Evolutionary conservation across 495 filamentous ascomycete species (phyloP).

Genomic region (Baudoinia panamericana): DNA sequence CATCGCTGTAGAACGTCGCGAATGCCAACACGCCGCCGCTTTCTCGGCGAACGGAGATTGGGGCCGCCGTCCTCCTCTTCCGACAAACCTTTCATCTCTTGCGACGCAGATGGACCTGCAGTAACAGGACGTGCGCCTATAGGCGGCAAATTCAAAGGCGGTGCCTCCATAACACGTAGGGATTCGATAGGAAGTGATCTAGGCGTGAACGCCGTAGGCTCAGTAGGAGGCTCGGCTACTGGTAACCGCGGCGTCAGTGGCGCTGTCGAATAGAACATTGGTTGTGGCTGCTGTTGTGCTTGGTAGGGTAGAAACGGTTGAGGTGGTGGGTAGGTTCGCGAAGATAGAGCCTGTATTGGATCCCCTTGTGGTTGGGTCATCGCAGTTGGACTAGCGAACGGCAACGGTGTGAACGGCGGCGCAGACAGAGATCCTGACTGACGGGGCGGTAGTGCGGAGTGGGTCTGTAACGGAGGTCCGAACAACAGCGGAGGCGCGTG

Average conservation of each 20-base stretch:
- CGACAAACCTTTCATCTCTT: not conserved
- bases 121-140: not conserved
- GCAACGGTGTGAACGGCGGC: not conserved
- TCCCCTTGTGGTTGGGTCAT: no score
- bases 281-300: not conserved
- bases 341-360: no score
- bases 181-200: not conserved
- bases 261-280: not conserved
- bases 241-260: not conserved
- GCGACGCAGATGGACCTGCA: not conserved
- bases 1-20: slow-evolving; percentile 17
- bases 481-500: not conserved
- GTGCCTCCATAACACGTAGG: not conserved
- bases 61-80: slow-evolving; percentile 2
- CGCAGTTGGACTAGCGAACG: not conserved
- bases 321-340: slow-evolving; percentile 1
- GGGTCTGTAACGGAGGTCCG: slow-evolving; percentile 3
- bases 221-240: slow-evolving; percentile 5
- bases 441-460: not conserved
- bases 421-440: not conserved
- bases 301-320: not conserved
- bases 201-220: slow-evolving; percentile 9
- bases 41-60: slow-evolving; percentile 7
- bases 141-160: slow-evolving; percentile 10
- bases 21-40: slow-evolving; percentile 17